phyloP scores from a whole-genome alignment of 2,329 filamentous ascomycete species.

The Cucurbitaria berberidis region DNA sequence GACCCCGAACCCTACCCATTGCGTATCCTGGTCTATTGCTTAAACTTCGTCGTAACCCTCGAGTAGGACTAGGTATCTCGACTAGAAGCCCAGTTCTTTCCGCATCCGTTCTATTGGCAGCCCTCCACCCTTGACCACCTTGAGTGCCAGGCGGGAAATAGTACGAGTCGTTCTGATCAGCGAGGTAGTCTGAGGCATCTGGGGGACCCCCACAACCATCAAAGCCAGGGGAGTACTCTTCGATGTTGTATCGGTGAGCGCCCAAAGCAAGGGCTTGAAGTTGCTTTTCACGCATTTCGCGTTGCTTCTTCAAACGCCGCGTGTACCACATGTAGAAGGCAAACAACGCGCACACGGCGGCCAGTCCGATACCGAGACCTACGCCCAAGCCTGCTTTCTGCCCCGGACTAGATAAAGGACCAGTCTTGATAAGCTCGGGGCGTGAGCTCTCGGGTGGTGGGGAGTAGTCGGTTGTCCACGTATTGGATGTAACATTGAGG shows the following conservation, averaged over 20 bases:
- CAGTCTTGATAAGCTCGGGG: constrained; percentile 24
- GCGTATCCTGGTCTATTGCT: constrained; percentile 52
- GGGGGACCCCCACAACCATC: constrained; percentile 50
- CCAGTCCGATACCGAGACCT: constrained; percentile 54
- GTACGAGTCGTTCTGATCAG: constrained; percentile 34
- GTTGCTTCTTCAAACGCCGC: constrained; percentile 48
- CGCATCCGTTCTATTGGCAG: constrained; percentile 42
- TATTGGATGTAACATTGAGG: constrained; percentile 66
- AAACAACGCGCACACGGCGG: constrained; percentile 50
- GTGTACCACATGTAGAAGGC: constrained; percentile 57
- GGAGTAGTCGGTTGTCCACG: constrained; percentile 64
- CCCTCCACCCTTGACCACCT: constrained; percentile 42
- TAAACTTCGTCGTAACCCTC: constrained; percentile 53
- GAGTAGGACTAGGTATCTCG: constrained; percentile 56
- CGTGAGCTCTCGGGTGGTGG: constrained; percentile 48
- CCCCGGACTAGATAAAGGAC: constrained; percentile 50
- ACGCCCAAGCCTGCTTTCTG: constrained; percentile 55
- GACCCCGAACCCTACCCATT: constrained; percentile 56
- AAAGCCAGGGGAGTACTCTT: constrained; percentile 45
- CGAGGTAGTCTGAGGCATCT: constrained; percentile 44
- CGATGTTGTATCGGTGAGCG: constrained; percentile 54
- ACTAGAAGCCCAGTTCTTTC: constrained; percentile 56
- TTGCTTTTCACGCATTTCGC: constrained; percentile 59
- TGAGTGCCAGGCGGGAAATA: constrained; percentile 32
- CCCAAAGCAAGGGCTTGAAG: constrained; percentile 60